These are phyloP conservation scores for Datura wrightii DNA, from an alignment of 257 asterid genomes.

Conservation along the genomic window DNA sequence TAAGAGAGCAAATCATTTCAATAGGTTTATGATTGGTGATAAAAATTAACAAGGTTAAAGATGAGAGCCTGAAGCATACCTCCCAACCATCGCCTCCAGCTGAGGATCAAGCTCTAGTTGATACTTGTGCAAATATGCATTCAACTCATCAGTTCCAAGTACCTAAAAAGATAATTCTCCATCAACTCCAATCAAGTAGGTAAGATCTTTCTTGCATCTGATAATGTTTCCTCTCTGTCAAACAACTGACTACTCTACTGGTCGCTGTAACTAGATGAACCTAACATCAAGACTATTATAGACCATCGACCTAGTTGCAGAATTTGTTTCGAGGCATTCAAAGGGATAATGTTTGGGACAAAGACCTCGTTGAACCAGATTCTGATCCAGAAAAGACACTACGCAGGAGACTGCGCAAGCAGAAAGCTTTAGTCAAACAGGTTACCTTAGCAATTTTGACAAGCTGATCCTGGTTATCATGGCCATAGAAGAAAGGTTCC, in stretches of 20 bases:
- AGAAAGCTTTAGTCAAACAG: not conserved
- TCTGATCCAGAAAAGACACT: constrained; percentile 15
- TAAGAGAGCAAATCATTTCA: not conserved
- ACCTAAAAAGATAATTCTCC: constrained; percentile 37
- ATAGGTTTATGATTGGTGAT: not conserved
- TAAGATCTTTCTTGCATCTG: not conserved
- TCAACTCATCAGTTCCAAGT: constrained; percentile 53
- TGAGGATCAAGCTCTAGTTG: constrained; percentile 48
- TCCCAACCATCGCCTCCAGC: constrained; percentile 51
- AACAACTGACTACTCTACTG: constrained; percentile 1
- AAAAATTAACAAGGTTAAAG: not conserved
- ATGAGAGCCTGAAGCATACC: constrained; percentile 34
- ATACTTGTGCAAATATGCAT: constrained; percentile 50
- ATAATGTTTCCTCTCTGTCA: not conserved
- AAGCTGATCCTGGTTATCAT: constrained; percentile 37
- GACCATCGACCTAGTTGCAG: not conserved
- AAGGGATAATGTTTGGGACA: not conserved
- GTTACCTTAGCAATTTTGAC: constrained; percentile 37
- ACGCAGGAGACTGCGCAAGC: not conserved
- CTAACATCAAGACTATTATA: not conserved
- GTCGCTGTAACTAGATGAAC: not conserved
- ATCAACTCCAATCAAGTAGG: constrained; percentile 1
- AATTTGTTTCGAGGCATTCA: not conserved
- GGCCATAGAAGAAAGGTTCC: constrained; percentile 40
- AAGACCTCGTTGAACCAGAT: not conserved